Evolutionary conservation across 352 stramenopile species (phyloP), one percentile per base, ranked within the genome.

Genomic region (Phytophthora palmivora): DNA sequence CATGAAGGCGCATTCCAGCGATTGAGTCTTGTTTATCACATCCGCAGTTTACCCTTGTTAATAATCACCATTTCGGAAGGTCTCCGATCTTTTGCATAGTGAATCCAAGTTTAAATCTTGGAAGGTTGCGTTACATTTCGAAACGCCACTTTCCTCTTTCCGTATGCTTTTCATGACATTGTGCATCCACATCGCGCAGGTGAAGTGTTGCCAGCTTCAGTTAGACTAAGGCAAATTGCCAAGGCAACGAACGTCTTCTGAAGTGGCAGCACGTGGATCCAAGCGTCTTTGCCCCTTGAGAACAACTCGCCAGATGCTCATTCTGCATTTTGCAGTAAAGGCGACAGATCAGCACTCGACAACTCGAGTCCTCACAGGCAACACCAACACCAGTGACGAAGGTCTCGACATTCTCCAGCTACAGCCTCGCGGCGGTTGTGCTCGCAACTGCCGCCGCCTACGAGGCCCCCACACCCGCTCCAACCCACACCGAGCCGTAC

Each of bases 291-390:
- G n/a, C n/a, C n/a, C 7, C 6, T 34, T 12, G 7, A 7, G 30
- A 34, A 34, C 30, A n/a, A 6, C 24, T 34, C 30, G 10, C 7
- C 30, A 34, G 24, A 16, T 38, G 21, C 39, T 70, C 62, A 70
- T 70, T 70, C 55, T 54, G 21, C 62, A 49, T 66, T 66, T 66
- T 58, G 46, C 61, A 24, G 10, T 28, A 5, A 52, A 57, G 55
- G 42, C 54, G 30, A 57, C 54, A 65, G 28, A 61, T 6, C 48
- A 46, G 19, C 55, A 60, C 56, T 70, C 62, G 54, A 67, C 24
- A 67, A 11, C 22, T 65, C 62, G 62, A 70, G 62, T 66, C 55
- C 47, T n/a, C 16, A 32, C 51, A 48, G 21, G 16, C 37, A 53
- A 42, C 21, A 47, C 8, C 45, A 19, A 51, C 45, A 52, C 7